Conservation (phyloP, 345 rosid genomes). For the Hibiscus syriacus region DNA sequence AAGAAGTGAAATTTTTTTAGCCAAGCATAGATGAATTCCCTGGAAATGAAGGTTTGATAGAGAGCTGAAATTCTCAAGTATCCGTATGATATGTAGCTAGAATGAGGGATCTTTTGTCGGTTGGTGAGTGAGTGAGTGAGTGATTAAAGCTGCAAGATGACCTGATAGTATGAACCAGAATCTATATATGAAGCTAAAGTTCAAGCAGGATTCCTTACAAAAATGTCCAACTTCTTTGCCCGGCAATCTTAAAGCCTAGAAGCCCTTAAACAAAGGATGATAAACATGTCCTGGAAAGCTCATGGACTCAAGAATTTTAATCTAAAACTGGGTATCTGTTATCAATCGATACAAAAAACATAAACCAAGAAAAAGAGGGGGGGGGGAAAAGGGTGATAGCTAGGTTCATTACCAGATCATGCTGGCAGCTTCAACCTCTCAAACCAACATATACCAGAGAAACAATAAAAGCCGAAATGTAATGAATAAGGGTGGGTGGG, state of each 20-base stretch:
- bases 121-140: no score
- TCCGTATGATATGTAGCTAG: neutral
- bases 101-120: constrained; percentile 24
- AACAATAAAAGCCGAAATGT: neutral
- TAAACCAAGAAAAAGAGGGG: no score
- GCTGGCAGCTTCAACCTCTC: constrained; percentile 99
- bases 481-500: neutral
- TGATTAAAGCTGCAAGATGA: constrained; percentile 70
- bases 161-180: constrained; percentile 31
- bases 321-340: neutral
- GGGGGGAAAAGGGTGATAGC: neutral
- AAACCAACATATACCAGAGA: constrained; percentile 37
- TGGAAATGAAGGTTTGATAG: neutral
- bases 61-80: neutral
- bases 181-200: neutral
- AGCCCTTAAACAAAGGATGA: neutral
- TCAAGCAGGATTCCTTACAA: neutral
- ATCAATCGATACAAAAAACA: no score
- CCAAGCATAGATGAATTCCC: constrained; percentile 3
- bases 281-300: neutral
- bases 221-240: neutral
- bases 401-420: constrained; percentile 68
- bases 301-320: neutral
- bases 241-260: neutral
- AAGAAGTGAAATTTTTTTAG: neutral